Conservation (phyloP, 768 basidiomycete genomes). For the Cubamyces lactineus region DNA sequence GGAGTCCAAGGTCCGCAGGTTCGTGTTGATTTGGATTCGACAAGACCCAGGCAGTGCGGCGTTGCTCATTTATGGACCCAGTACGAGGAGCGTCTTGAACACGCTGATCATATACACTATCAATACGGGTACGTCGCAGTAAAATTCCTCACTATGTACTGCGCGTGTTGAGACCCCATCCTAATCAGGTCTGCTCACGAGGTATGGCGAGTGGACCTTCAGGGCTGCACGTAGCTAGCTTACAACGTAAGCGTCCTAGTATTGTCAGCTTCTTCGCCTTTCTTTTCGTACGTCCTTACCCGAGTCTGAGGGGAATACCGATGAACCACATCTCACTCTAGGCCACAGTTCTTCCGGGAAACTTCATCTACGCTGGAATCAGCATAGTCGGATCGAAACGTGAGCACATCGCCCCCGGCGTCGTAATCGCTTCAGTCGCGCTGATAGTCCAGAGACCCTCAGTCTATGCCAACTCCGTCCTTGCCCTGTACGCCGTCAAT, state of each 20-base stretch:
- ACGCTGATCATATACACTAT: neutral
- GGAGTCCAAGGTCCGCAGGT: too few relatives aligned
- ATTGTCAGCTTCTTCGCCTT: conserved; percentile 1
- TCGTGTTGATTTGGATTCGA: too few relatives aligned
- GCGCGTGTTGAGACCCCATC: too few relatives aligned
- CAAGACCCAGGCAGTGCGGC: too few relatives aligned
- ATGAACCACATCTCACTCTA: too few relatives aligned
- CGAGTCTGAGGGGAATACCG: too few relatives aligned
- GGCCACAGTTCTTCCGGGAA: neutral
- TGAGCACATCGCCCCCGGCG: neutral
- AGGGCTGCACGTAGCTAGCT: neutral
- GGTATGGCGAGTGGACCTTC: neutral
- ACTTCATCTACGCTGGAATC: conserved; percentile 4
- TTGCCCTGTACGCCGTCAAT: neutral
- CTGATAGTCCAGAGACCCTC: neutral
- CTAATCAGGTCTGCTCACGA: neutral
- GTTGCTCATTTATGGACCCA: too few relatives aligned
- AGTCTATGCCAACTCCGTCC: conserved; percentile 6
- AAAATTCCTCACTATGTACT: too few relatives aligned
- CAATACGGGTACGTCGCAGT: neutral
- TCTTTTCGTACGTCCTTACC: neutral
- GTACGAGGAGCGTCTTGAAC: neutral
- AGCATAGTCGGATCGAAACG: conserved; percentile 5
- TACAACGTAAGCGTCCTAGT: neutral
- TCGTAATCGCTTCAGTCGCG: too few relatives aligned